A percentile compares a stretch with the other conserved stretches of the same genome.
These are phyloP conservation scores for Camelina sativa DNA, from an alignment of 345 rosid genomes.

Conservation along the genomic window DNA sequence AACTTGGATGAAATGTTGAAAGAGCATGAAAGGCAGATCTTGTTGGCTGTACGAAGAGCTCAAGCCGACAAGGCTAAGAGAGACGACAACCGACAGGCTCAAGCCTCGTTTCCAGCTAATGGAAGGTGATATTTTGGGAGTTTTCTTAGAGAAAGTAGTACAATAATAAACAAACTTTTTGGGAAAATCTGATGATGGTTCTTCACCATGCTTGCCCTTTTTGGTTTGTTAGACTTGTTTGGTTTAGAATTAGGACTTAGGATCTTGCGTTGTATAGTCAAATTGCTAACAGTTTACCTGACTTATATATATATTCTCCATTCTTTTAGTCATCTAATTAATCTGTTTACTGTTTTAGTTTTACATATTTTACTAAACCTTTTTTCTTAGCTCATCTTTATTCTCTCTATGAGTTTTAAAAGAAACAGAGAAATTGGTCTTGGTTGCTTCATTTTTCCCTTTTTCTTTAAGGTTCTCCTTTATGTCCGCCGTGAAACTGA, in stretches of 20 bases:
- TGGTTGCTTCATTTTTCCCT: no score
- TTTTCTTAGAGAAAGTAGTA: conserved; percentile 11
- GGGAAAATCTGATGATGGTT: conserved; percentile 9
- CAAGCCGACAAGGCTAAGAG: conserved; percentile 63
- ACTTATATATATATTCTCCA: conserved; percentile 14
- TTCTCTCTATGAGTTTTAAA: no score
- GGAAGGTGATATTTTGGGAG: conserved; percentile 23
- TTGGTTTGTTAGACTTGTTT: conserved; percentile 8
- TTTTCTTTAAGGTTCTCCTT: no score
- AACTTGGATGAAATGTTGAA: conserved; percentile 92
- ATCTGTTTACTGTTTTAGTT: neutral
- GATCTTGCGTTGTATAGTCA: conserved; percentile 36
- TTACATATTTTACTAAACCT: no score
- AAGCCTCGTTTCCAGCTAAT: conserved; percentile 10
- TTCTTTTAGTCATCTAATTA: conserved; percentile 33
- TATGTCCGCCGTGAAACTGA: no score
- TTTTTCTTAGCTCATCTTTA: no score
- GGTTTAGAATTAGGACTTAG: conserved; percentile 31
- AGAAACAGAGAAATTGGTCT: no score
- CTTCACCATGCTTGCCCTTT: no score
- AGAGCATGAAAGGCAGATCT: conserved; percentile 86
- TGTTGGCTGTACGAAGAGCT: conserved; percentile 81
- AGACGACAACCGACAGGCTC: conserved; percentile 39
- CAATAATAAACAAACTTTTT: conserved; percentile 25
- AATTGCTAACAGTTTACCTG: conserved; percentile 21